These are phyloP conservation scores for Isabelozyma heimii DNA, from an alignment of 805 yeast genomes.

Conservation along the genomic window DNA sequence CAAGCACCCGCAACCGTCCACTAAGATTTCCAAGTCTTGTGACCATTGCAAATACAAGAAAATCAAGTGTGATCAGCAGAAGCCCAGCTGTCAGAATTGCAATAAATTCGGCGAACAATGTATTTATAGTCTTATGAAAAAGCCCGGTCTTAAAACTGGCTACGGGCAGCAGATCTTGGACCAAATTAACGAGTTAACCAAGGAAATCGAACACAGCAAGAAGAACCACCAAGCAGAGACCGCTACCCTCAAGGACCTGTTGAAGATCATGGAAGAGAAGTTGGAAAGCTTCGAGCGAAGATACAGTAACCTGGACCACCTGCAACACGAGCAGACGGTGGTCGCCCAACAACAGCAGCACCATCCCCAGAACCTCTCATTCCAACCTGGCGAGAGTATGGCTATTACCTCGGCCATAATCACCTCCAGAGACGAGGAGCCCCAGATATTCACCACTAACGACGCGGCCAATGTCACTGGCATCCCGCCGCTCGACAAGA, in stretches of 20 bases:
- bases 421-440: neutral
- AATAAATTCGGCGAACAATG: slow-evolving; percentile 7
- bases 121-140: slow-evolving; percentile 13
- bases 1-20: neutral
- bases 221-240: slow-evolving; percentile 6
- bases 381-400: neutral
- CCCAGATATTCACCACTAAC: neutral
- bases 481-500: slow-evolving; percentile 5
- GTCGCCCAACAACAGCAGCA: neutral
- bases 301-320: neutral
- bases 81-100: slow-evolving; percentile 12
- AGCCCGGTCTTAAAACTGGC: slow-evolving; percentile 15
- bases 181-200: slow-evolving; percentile 6
- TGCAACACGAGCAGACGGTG: neutral
- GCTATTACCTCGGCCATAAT: neutral
- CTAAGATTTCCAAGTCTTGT: slow-evolving; percentile 12
- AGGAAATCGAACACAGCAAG: neutral
- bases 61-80: slow-evolving; percentile 12
- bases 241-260: slow-evolving; percentile 4
- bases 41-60: slow-evolving; percentile 13
- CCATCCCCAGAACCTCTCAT: neutral
- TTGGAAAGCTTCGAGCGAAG: slow-evolving; percentile 4
- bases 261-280: slow-evolving; percentile 6
- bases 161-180: slow-evolving; percentile 15
- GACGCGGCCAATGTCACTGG: neutral